Base-by-base conservation (phyloP, 176 grass and related monocot genomes). In the Metroxylon sagu region DNA sequence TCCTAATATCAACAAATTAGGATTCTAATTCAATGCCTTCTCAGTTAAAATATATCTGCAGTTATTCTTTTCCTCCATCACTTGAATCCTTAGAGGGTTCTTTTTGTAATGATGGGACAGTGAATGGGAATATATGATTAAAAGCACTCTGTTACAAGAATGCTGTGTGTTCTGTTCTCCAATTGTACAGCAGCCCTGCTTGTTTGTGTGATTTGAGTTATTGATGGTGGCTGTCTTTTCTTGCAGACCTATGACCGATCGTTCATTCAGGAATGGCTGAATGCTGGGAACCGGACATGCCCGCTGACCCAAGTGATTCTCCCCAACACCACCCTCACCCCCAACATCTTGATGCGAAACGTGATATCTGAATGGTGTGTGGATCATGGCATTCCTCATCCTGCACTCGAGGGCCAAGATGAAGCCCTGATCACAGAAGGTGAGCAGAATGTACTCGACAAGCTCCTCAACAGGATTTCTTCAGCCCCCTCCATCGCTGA, bases 161-260 rank as follows among this genome's bases (percentile, higher is more conserved):
- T 25, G 23, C 8, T 56, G 18, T 18, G 18, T 25, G 10, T 6
- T 23, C 53, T 56, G 23, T 56, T 21, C 15, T 66, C 16, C n/a
- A 8, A 63, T 3, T 14, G 10, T 35, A 16, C 35, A 63, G 31
- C 18, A 17, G 25, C 8, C 35, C 35, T 43, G 0, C 35, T 43
- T 12, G 8, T 12, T 43, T 43, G 35, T 43, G 35, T 3, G 10
- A 0, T 43, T 43, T 2, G 35, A 63, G 15, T 25, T 14, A 18
- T 14, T 15, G 29, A 59, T 54, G 5, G 21, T 56, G 61, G 54
- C 29, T 25, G 23, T 67, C 53, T 3, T 52, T 72, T 62, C 6
- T 72, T 86, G 79, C 79, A 95, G 90, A 95, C 85, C 27, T 95
- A 89, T 53, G 90, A 95, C 50, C 82, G 82, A 19, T 64, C 27